A percentile compares a stretch with the other conserved stretches of the same genome.
Evolutionary conservation across 768 basidiomycete species (phyloP).

Genomic region (Podaxis pistillaris): DNA sequence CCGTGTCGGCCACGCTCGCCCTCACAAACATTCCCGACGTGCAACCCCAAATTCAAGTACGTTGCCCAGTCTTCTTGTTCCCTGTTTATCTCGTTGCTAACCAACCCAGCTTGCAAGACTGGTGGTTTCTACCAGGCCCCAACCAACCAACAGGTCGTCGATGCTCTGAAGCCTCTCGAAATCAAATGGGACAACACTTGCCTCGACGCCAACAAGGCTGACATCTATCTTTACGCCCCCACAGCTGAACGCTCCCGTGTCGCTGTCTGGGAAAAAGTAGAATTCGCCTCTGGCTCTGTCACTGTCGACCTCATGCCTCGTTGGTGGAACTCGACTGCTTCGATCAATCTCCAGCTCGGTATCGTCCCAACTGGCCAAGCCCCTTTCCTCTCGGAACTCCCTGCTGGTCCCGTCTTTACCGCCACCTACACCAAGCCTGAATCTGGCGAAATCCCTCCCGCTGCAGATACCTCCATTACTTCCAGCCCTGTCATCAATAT

Average conservation of each 20-base stretch:
- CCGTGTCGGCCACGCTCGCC: conserved; percentile 3
- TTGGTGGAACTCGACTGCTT: conserved; percentile 68
- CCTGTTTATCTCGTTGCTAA: not conserved
- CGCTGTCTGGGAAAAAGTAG: conserved; percentile 57
- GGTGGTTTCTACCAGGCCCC: conserved; percentile 67
- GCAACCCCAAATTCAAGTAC: conserved; percentile 1
- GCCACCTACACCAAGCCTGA: conserved; percentile 54
- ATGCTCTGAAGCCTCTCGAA: conserved; percentile 46
- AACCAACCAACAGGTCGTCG: conserved; percentile 41
- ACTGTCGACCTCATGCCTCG: conserved; percentile 49
- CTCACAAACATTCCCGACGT: not conserved
- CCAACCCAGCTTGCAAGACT: conserved; percentile 41
- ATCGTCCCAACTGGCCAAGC: conserved; percentile 53
- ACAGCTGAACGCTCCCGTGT: conserved; percentile 38
- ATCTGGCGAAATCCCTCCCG: conserved; percentile 31
- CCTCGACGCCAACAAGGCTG: conserved; percentile 45
- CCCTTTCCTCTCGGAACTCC: conserved; percentile 49
- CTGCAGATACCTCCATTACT: conserved; percentile 33
- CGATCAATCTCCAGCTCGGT: conserved; percentile 52
- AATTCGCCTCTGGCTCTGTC: conserved; percentile 47
- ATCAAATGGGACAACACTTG: conserved; percentile 69
- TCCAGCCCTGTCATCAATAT: conserved; percentile 41
- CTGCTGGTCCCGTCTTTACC: conserved; percentile 69
- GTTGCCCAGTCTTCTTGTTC: not conserved
- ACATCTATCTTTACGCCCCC: conserved; percentile 69